These are phyloP conservation scores for Phytophthora sojae DNA, from an alignment of 352 stramenopile genomes.

Conservation along the genomic window DNA sequence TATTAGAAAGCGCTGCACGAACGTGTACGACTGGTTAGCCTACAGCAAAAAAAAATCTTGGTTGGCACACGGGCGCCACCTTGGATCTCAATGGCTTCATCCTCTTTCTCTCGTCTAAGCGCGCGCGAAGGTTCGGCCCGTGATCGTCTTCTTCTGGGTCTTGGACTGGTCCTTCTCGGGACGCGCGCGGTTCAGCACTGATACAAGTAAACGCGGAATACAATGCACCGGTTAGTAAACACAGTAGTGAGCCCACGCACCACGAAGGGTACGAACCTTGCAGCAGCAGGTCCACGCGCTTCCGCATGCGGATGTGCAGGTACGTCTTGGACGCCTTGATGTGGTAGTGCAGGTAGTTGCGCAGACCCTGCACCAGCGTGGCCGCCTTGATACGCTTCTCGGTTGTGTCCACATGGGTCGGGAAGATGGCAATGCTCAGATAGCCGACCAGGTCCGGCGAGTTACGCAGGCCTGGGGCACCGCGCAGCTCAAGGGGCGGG, in stretches of 20 bases:
- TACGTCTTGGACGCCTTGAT: constrained; percentile 97
- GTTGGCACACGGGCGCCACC: background rate
- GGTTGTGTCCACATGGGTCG: constrained; percentile 88
- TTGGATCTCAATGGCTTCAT: background rate
- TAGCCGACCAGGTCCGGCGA: constrained; percentile 89
- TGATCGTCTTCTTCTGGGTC: constrained; percentile 93
- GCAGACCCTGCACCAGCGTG: constrained; percentile 88
- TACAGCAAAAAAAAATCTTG: constrained; percentile 9
- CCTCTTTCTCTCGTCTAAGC: constrained; percentile 39
- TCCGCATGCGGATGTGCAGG: constrained; percentile 96
- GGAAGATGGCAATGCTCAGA: constrained; percentile 90
- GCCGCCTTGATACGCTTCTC: constrained; percentile 91
- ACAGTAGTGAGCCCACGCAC: background rate
- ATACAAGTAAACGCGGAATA: constrained; percentile 1
- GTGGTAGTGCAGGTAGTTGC: constrained; percentile 97
- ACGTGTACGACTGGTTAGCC: background rate
- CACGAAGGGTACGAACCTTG: constrained; percentile 64
- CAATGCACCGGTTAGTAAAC: constrained; percentile 6
- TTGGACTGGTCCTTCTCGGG: constrained; percentile 91
- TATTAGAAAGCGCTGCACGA: background rate
- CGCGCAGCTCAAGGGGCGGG: constrained; percentile 87
- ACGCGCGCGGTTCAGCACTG: constrained; percentile 92
- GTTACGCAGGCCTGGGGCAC: constrained; percentile 65
- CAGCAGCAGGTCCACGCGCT: constrained; percentile 92
- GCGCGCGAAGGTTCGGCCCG: constrained; percentile 90